Conservation (phyloP, 345 rosid genomes). For the Acer saccharum region DNA sequence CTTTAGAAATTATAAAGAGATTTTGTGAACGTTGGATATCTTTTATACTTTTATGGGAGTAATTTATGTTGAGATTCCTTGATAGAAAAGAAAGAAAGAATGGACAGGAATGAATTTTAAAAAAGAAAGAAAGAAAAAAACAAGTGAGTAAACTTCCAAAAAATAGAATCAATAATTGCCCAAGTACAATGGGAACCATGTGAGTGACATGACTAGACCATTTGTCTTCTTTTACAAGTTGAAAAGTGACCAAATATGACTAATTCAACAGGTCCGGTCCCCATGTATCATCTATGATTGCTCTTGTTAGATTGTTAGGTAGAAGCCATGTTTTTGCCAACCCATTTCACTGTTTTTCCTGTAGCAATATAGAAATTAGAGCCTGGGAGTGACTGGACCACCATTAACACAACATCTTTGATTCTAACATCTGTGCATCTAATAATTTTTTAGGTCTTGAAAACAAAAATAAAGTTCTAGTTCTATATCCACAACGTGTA, state of each 20-base stretch:
- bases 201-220: conserved; percentile 14
- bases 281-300: not conserved
- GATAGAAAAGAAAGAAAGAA: not conserved
- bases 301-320: not conserved
- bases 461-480: too few species aligned
- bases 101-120: not conserved
- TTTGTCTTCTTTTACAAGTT: conserved; percentile 9
- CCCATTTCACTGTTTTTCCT: not conserved
- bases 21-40: not conserved
- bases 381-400: too few species aligned
- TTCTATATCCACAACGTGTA: too few species aligned
- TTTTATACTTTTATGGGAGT: not conserved
- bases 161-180: not conserved
- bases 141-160: not conserved
- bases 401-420: too few species aligned
- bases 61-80: not conserved
- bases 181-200: not conserved
- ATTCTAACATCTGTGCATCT: too few species aligned
- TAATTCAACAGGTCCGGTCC: not conserved
- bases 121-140: not conserved
- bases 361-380: too few species aligned
- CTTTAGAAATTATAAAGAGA: not conserved
- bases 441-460: too few species aligned
- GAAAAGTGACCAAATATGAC: conserved; percentile 8
- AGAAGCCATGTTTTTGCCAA: not conserved